Percentiles rank a stretch among this genome's conserved stretches.
These are phyloP conservation scores for Drechslera avenae DNA, from an alignment of 2,329 filamentous ascomycete species.

Conservation along the genomic window DNA sequence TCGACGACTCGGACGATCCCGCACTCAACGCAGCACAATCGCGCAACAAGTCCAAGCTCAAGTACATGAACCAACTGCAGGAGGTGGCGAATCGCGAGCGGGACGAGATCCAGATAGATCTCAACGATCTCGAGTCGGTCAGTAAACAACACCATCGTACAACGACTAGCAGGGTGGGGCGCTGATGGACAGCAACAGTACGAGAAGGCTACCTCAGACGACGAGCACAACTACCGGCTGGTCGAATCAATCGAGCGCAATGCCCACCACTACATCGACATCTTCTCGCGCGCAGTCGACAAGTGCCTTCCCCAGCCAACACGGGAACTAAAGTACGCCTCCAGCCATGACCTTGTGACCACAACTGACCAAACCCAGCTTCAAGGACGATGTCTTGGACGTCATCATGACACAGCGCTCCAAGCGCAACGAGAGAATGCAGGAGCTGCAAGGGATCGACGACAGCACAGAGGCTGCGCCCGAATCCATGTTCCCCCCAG, in stretches of 20 bases:
- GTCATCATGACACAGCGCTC: constrained; percentile 93
- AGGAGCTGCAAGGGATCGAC: constrained; percentile 50
- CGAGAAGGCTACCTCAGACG: constrained; percentile 69
- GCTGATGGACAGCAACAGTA: constrained; percentile 61
- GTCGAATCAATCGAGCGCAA: constrained; percentile 87
- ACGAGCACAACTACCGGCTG: constrained; percentile 67
- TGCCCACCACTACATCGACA: constrained; percentile 92
- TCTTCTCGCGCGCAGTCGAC: constrained; percentile 87
- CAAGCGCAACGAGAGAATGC: constrained; percentile 79
- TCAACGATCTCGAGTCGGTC: constrained; percentile 81
- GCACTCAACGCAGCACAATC: constrained; percentile 53
- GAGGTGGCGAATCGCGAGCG: constrained; percentile 80
- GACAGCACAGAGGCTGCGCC: constrained; percentile 65
- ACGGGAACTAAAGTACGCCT: constrained; percentile 72
- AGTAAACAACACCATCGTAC: constrained; percentile 31
- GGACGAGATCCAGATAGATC: constrained; percentile 80
- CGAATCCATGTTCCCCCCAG: constrained; percentile 83
- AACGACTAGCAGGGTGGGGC: background rate
- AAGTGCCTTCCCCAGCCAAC: constrained; percentile 80
- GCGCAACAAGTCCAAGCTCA: constrained; percentile 66
- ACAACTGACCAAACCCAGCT: constrained; percentile 59
- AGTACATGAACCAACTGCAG: constrained; percentile 88
- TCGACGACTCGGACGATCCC: constrained; percentile 76
- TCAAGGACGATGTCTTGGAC: constrained; percentile 97
- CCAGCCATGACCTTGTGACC: background rate